Percentiles rank a stretch among this genome's conserved stretches.
phyloP scores from a whole-genome alignment of 2,329 filamentous ascomycete species.

The Colletotrichum sp. region DNA sequence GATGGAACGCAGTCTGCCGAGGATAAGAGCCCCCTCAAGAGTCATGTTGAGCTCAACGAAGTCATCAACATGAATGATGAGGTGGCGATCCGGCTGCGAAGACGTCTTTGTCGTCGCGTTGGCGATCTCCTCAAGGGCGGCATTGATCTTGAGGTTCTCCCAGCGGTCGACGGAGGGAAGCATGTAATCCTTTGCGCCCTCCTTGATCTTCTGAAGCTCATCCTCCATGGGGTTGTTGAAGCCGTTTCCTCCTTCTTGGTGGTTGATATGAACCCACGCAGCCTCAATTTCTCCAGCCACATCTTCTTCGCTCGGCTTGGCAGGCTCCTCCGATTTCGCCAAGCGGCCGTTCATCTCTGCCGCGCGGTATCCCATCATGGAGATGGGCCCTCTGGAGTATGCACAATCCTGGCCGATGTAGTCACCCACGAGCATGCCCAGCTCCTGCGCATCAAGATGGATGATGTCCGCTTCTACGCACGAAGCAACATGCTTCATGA shows the following conservation, averaged over 20 bases:
- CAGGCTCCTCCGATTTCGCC: constrained; percentile 51
- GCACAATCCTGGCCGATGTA: constrained; percentile 70
- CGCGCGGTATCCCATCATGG: constrained; percentile 61
- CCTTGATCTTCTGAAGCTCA: constrained; percentile 48
- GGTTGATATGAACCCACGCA: constrained; percentile 26
- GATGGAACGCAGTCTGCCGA: constrained; percentile 72
- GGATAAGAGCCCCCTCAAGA: constrained; percentile 69
- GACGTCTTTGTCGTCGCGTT: constrained; percentile 17
- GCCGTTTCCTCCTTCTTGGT: constrained; percentile 23
- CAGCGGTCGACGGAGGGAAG: constrained; percentile 53
- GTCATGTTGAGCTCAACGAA: constrained; percentile 78
- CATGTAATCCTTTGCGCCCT: constrained; percentile 32
- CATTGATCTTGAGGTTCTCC: constrained; percentile 66
- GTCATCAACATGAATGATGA: constrained; percentile 82
- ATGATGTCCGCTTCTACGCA: constrained; percentile 70
- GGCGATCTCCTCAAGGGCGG: constrained; percentile 59
- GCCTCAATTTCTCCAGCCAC: constrained; percentile 25
- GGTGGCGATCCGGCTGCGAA: constrained; percentile 39
- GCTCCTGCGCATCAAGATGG: constrained; percentile 69
- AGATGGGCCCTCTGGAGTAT: constrained; percentile 51
- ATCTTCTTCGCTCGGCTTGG: constrained; percentile 36
- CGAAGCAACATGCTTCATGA: constrained; percentile 68
- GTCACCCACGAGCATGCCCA: constrained; percentile 71
- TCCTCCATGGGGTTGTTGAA: constrained; percentile 42
- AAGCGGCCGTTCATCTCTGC: constrained; percentile 60